phyloP scores from a whole-genome alignment of 192 early-diverging fungal genomes.

The Umbelopsis sp. region DNA sequence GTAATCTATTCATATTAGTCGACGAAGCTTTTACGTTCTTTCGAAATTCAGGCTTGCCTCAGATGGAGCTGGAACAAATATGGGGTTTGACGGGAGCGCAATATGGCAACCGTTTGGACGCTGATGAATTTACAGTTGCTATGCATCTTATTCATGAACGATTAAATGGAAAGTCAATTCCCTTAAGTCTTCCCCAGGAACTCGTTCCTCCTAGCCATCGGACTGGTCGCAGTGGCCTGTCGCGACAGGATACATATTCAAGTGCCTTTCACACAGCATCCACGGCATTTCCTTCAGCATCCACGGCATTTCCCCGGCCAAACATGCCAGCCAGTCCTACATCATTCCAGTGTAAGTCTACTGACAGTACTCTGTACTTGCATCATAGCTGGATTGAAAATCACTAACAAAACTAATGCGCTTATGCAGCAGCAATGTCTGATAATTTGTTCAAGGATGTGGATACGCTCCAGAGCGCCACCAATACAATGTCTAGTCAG shows the following conservation, averaged over 20 bases:
- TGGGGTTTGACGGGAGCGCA: conserved; percentile 69
- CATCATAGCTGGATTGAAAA: too few species aligned
- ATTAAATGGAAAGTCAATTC: conserved; percentile 52
- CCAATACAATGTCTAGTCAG: conserved; percentile 15
- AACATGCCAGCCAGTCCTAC: background rate
- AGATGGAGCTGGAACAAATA: conserved; percentile 38
- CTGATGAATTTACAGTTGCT: conserved; percentile 77
- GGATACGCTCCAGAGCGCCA: background rate
- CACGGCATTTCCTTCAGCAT: background rate
- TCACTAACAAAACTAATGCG: background rate
- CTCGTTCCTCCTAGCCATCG: conserved; percentile 67
- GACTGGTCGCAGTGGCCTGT: background rate
- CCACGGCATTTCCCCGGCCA: background rate
- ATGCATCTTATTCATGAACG: conserved; percentile 74
- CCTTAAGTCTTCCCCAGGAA: conserved; percentile 65
- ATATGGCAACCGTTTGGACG: conserved; percentile 55
- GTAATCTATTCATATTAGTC: background rate
- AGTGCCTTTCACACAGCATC: background rate
- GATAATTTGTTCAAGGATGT: conserved; percentile 14
- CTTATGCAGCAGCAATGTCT: background rate
- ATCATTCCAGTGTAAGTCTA: conserved; percentile 1
- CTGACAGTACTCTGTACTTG: background rate
- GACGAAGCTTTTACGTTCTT: conserved; percentile 42
- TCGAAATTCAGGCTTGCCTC: conserved; percentile 37
- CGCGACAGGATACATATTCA: background rate